A percentile compares a stretch with the other conserved stretches of the same genome.
Conservation (phyloP, 768 basidiomycete genomes). For the Candolleomyces eurysporus region DNA sequence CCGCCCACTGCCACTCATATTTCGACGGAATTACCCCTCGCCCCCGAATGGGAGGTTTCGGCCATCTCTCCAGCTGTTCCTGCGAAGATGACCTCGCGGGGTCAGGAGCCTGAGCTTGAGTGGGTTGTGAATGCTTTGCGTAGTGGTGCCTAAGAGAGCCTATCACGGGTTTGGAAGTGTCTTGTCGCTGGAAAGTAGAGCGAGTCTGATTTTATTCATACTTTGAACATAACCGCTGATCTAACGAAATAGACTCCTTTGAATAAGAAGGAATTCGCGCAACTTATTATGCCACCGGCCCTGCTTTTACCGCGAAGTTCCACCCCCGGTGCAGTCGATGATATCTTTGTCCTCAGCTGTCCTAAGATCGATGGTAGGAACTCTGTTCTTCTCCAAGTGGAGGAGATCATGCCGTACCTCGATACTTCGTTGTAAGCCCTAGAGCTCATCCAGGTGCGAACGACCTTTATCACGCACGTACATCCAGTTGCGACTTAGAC, state of each 20-base stretch:
- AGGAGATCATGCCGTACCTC: conserved; percentile 33
- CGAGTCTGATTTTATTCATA: too few species aligned
- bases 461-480: conserved; percentile 45
- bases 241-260: too few species aligned
- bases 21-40: conserved; percentile 29
- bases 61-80: conserved; percentile 34
- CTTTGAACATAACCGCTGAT: too few species aligned
- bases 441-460: conserved; percentile 40
- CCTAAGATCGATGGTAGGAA: conserved; percentile 19
- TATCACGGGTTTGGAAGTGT: conserved; percentile 23
- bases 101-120: conserved; percentile 21
- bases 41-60: conserved; percentile 31
- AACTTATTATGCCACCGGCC: neutral
- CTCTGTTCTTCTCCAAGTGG: conserved; percentile 28
- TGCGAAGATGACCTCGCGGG: conserved; percentile 11
- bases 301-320: neutral
- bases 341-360: conserved; percentile 3
- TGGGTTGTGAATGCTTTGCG: conserved; percentile 32
- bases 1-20: conserved; percentile 26
- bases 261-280: neutral
- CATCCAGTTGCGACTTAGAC: too few species aligned
- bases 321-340: neutral
- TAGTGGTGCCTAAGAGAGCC: conserved; percentile 26
- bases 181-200: too few species aligned
- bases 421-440: conserved; percentile 30